phyloP scores from a whole-genome alignment of 2,329 filamentous ascomycete species.

The Cladosporium sp. region DNA sequence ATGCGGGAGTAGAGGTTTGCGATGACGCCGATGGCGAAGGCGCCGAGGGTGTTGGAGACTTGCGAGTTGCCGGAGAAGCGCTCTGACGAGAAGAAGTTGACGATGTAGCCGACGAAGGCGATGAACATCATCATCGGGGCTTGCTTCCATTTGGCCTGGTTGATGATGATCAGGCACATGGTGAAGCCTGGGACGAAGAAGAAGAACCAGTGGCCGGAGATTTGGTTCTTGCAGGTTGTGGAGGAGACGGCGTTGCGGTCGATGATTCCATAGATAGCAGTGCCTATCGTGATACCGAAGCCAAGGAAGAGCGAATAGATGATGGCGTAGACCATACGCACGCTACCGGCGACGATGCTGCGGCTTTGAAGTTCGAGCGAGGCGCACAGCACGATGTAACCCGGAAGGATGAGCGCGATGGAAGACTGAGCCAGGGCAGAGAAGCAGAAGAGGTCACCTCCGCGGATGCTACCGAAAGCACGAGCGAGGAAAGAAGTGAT shows the following conservation, averaged over 20 bases:
- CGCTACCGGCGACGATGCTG: slow-evolving; percentile 45
- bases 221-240: slow-evolving; percentile 39
- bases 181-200: slow-evolving; percentile 70
- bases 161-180: slow-evolving; percentile 68
- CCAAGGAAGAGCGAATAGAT: slow-evolving; percentile 49
- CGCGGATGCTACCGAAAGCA: slow-evolving; percentile 42
- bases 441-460: slow-evolving; percentile 43
- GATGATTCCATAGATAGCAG: slow-evolving; percentile 44
- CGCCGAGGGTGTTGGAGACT: slow-evolving; percentile 70
- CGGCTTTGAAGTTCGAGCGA: slow-evolving; percentile 44
- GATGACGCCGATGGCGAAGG: slow-evolving; percentile 67
- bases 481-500: slow-evolving; percentile 45
- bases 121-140: slow-evolving; percentile 70
- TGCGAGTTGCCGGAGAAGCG: slow-evolving; percentile 65
- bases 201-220: slow-evolving; percentile 54
- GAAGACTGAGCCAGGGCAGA: slow-evolving; percentile 45
- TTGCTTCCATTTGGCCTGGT: slow-evolving; percentile 75
- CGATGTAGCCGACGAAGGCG: slow-evolving; percentile 64
- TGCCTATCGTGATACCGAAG: slow-evolving; percentile 47
- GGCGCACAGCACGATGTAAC: slow-evolving; percentile 46
- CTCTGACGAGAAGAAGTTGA: slow-evolving; percentile 65
- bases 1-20: slow-evolving; percentile 72
- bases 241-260: slow-evolving; percentile 41
- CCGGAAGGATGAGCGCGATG: slow-evolving; percentile 46
- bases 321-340: slow-evolving; percentile 48